Evolutionary conservation across 129 eudicot genomes (phyloP).

Genomic region (Logfia minima): DNA sequence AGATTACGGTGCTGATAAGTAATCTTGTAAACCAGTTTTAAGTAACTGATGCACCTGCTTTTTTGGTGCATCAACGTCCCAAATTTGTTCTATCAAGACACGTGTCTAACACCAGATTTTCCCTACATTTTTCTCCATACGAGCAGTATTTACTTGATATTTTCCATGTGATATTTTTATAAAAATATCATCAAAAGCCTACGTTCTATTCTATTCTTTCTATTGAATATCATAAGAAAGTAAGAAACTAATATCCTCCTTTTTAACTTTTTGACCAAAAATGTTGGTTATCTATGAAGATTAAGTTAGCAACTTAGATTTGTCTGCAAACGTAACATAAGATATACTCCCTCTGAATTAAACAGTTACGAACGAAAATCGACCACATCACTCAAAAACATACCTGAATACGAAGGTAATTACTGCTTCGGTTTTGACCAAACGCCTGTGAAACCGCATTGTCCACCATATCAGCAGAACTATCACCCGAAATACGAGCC

Average conservation of each 20-base stretch:
- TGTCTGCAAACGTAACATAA: background rate
- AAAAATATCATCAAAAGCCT: conserved; percentile 10
- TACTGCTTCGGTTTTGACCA: conserved; percentile 61
- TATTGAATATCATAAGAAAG: background rate
- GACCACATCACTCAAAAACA: background rate
- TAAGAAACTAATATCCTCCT: background rate
- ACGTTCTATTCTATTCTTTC: background rate
- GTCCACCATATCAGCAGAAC: conserved; percentile 83
- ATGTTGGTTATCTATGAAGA: conserved; percentile 1
- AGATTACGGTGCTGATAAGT: background rate
- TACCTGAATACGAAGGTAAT: conserved; percentile 79
- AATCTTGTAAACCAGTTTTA: too few relatives aligned
- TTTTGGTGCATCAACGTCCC: too few relatives aligned
- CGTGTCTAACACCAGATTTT: too few relatives aligned
- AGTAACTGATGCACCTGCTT: too few relatives aligned
- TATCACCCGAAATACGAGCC: conserved; percentile 79
- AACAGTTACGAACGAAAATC: background rate
- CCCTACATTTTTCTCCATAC: too few relatives aligned
- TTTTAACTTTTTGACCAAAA: conserved; percentile 17
- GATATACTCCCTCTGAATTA: too few relatives aligned
- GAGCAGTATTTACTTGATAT: background rate
- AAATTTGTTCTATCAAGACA: too few relatives aligned
- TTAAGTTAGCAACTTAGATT: background rate
- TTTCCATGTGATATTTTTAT: background rate
- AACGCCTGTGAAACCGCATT: conserved; percentile 71